Base-by-base conservation (phyloP, 1,284 basidiomycete species). In the Ganoderma sinense region DNA sequence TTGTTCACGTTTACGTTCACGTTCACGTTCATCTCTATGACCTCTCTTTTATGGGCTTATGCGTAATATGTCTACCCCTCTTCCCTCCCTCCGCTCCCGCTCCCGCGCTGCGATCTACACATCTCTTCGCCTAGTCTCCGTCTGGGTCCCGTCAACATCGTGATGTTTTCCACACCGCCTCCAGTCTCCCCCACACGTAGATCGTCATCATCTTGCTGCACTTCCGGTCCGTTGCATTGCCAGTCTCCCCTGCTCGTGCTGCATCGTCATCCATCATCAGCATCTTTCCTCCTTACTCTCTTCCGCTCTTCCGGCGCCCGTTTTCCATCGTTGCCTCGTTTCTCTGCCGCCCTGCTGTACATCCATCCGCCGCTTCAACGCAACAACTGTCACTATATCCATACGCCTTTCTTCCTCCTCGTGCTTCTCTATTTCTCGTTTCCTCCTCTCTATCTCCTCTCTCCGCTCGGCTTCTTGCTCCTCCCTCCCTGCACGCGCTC, bases 341-440 rank as follows among this genome's bases (percentile, higher is more conserved):
- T 43, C 41, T 20, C 18, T 18, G 41, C 18, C 36, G 26, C 51
- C 33, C 43, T 66, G 71, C 68, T 71, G 69, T 73, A 71, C 66
- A 68, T 64, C 69, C 41, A 43, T 62, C 55, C 31, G 41, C 60
- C 43, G 68, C 67, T 61, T 73, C 48, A 58, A 71, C 68, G 61
- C 69, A 61, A 67, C 58, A 65, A 69, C 20, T 64, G 65, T 65
- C 70, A 70, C 71, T 74, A 74, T 74, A 74, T 74, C 67, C 72
- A 74, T 76, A 76, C 70, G 66, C 65, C 53, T 56, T 53, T 62
- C 58, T 64, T 67, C 53, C 60, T 61, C 31, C 51, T 56, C 53
- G 10, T 63, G 64, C 62, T 48, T 67, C 58, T 69, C 65, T 62
- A n/a, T 10, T 48, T 7, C 45, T 62, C 70, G 65, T 36, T 48